These are phyloP conservation scores for Coemansia sp. DNA, from an alignment of 192 early-diverging fungal genomes.

Conservation along the genomic window DNA sequence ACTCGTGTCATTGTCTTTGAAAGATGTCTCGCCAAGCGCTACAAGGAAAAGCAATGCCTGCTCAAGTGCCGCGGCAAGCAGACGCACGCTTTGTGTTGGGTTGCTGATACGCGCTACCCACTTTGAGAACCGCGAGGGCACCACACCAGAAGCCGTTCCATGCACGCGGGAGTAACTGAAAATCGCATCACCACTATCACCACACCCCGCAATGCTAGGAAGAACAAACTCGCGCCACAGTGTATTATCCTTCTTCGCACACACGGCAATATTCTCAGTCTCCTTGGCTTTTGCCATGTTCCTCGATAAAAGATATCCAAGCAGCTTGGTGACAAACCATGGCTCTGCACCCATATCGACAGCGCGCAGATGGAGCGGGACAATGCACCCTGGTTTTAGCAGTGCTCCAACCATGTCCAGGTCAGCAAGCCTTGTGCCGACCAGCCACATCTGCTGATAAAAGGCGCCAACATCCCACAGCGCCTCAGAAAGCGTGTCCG, in stretches of 20 bases:
- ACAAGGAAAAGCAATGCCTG: conserved; percentile 15
- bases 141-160: not conserved
- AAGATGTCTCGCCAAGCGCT: not conserved
- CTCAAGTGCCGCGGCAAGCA: conserved; percentile 36
- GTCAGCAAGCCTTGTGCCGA: conserved; percentile 21
- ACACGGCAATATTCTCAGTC: not conserved
- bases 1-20: too few species aligned
- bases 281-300: not conserved
- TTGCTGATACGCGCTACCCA: conserved; percentile 52
- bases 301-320: conserved; percentile 7
- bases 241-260: not conserved
- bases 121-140: conserved; percentile 40
- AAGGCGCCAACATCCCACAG: conserved; percentile 50
- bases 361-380: conserved; percentile 37
- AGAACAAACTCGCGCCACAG: conserved; percentile 42
- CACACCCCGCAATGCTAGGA: not conserved
- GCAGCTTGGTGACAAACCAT: conserved; percentile 22
- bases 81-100: conserved; percentile 25
- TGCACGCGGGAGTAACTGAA: not conserved
- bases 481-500: conserved; percentile 42
- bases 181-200: not conserved
- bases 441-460: conserved; percentile 40
- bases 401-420: conserved; percentile 11
- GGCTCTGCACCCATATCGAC: conserved; percentile 33
- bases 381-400: conserved; percentile 25